phyloP scores from a whole-genome alignment of 805 yeast species.

The Wickerhamiella brachini region DNA sequence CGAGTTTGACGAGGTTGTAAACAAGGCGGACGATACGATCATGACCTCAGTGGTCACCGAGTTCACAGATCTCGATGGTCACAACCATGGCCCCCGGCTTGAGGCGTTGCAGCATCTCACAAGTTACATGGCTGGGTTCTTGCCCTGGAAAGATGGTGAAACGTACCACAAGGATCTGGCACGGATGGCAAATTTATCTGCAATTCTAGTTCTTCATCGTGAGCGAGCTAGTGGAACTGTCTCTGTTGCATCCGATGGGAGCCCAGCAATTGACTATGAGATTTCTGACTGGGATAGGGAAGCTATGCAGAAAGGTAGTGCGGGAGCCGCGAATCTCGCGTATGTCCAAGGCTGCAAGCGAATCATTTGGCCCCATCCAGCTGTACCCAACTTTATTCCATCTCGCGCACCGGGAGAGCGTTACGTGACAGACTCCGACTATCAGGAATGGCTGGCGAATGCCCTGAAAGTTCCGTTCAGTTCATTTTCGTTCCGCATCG shows the following conservation, averaged over 20 bases:
- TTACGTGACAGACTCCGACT: constrained; percentile 31
- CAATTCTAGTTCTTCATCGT: constrained; percentile 33
- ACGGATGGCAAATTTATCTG: constrained; percentile 27
- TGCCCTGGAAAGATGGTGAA: constrained; percentile 32
- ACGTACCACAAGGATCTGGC: constrained; percentile 24
- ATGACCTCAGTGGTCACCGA: constrained; percentile 37
- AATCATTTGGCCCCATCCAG: constrained; percentile 22
- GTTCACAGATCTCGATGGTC: constrained; percentile 37
- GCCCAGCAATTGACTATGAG: constrained; percentile 30
- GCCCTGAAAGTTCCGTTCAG: constrained; percentile 13
- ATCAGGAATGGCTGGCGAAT: constrained; percentile 20
- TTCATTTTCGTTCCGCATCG: constrained; percentile 25
- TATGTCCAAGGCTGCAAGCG: constrained; percentile 38
- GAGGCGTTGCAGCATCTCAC: constrained; percentile 38
- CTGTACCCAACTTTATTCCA: constrained; percentile 28
- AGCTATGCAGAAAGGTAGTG: constrained; percentile 28
- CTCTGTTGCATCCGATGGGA: constrained; percentile 21
- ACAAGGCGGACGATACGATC: constrained; percentile 32
- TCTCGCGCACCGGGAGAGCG: constrained; percentile 26
- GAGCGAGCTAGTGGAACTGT: constrained; percentile 29
- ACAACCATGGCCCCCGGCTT: constrained; percentile 38
- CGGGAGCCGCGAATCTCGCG: constrained; percentile 31
- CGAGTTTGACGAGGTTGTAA: constrained; percentile 28
- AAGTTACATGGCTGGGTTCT: constrained; percentile 24
- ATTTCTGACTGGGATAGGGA: constrained; percentile 30